Evolutionary conservation across 805 yeast species (phyloP).

Genomic region (Maudiozyma serrabonitensis): DNA sequence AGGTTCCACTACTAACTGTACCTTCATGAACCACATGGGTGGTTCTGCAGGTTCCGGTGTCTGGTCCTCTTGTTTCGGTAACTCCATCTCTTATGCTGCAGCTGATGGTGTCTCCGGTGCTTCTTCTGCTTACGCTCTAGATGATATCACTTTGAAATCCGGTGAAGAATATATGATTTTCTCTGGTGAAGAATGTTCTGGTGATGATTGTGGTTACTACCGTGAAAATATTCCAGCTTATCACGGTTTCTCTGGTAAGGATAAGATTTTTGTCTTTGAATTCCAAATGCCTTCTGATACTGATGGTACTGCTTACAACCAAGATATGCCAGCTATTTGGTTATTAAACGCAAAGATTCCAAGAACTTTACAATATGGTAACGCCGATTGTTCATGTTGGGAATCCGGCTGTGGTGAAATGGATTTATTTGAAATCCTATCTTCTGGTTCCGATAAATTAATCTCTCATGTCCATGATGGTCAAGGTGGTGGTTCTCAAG

Average conservation of each 20-base stretch:
- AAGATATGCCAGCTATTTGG: constrained; percentile 98
- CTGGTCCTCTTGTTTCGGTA: constrained; percentile 81
- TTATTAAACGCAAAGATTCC: constrained; percentile 90
- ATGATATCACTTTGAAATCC: constrained; percentile 59
- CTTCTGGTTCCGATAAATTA: constrained; percentile 64
- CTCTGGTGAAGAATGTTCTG: constrained; percentile 55
- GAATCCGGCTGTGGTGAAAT: constrained; percentile 94
- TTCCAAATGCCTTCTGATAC: constrained; percentile 82
- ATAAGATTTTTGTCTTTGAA: constrained; percentile 86
- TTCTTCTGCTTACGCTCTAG: constrained; percentile 54
- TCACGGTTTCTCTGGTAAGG: constrained; percentile 82
- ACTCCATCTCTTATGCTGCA: constrained; percentile 79
- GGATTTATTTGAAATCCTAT: constrained; percentile 84
- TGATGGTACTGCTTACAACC: constrained; percentile 42
- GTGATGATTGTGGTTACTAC: constrained; percentile 72
- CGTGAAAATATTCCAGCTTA: constrained; percentile 82
- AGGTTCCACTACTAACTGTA: constrained; percentile 60
- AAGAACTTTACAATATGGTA: constrained; percentile 92
- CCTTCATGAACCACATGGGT: constrained; percentile 83
- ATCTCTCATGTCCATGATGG: constrained; percentile 77
- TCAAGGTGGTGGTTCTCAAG: constrained; percentile 76
- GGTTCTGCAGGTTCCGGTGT: constrained; percentile 79
- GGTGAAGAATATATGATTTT: constrained; percentile 76
- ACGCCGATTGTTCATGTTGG: constrained; percentile 88
- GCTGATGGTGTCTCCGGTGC: constrained; percentile 71